Percentiles rank a stretch among this genome's conserved stretches.
These are phyloP conservation scores for Eucalyptus erythrocorys DNA, from an alignment of 345 rosid genomes.

Conservation along the genomic window DNA sequence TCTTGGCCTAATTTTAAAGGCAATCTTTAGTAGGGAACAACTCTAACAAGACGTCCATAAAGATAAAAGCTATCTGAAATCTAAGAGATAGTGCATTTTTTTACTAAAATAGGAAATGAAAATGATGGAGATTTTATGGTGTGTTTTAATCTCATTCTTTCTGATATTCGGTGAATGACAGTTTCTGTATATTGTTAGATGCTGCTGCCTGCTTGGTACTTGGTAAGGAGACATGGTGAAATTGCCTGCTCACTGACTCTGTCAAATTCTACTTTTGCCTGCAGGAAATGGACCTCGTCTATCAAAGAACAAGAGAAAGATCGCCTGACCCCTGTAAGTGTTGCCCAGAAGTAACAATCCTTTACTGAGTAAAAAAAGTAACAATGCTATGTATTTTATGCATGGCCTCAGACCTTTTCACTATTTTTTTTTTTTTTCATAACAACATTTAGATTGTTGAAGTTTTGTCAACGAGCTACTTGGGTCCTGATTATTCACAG, in stretches of 20 bases:
- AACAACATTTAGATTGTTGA: slow-evolving; percentile 58
- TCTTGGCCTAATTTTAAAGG: not conserved
- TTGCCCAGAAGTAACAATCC: not conserved
- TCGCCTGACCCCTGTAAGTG: slow-evolving; percentile 77
- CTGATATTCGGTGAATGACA: not conserved
- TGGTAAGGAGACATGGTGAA: not conserved
- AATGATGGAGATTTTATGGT: not conserved
- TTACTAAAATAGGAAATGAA: not conserved
- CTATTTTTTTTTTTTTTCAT: not conserved
- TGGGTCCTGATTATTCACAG: slow-evolving; percentile 93
- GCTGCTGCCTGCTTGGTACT: not conserved
- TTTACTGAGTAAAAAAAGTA: not conserved
- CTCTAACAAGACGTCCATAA: not conserved
- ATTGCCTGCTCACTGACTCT: not conserved
- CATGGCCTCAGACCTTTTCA: not conserved
- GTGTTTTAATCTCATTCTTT: not conserved
- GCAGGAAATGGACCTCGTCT: slow-evolving; percentile 85
- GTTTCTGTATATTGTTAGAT: not conserved
- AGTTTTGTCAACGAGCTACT: slow-evolving; percentile 57
- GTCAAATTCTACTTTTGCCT: slow-evolving; percentile 4
- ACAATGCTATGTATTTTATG: not conserved
- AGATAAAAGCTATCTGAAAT: not conserved
- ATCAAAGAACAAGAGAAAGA: slow-evolving; percentile 80
- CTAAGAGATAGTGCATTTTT: not conserved
- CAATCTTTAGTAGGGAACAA: not conserved